Evolutionary conservation across 352 stramenopile genomes (phyloP).

Genomic region (Globisporangium takayamanum): DNA sequence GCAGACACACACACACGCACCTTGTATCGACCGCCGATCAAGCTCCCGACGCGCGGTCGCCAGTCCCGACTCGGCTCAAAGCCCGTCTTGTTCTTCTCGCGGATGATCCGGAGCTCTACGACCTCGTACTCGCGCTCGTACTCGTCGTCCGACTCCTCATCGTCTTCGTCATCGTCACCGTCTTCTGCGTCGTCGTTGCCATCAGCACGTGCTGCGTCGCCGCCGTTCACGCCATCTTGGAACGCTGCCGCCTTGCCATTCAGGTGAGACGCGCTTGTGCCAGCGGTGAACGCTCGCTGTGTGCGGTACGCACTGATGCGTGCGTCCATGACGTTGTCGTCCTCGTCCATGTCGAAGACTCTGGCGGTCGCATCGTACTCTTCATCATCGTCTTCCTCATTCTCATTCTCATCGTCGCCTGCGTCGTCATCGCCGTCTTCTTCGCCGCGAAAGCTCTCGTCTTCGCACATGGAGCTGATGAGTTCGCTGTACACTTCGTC

Average conservation of each 20-base stretch:
- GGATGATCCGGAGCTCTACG: conserved; percentile 63
- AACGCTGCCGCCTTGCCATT: conserved; percentile 5
- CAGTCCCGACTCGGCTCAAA: conserved; percentile 80
- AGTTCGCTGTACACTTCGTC: conserved; percentile 83
- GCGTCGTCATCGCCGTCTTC: conserved; percentile 25
- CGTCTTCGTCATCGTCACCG: conserved; percentile 27
- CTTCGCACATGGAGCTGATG: conserved; percentile 53
- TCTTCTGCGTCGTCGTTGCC: conserved; percentile 18
- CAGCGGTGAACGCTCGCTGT: conserved; percentile 4
- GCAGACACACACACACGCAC: conserved; percentile 17
- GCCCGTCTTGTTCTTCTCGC: conserved; percentile 72
- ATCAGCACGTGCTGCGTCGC: conserved; percentile 1
- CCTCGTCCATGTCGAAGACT: conserved; percentile 57
- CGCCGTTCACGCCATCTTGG: no score
- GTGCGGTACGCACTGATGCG: conserved; percentile 10
- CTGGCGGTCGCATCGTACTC: conserved; percentile 32
- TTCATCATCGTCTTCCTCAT: conserved; percentile 13
- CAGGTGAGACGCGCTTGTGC: not conserved
- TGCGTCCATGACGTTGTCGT: conserved; percentile 22
- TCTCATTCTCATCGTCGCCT: conserved; percentile 7
- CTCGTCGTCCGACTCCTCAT: conserved; percentile 31
- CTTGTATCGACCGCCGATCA: conserved; percentile 62
- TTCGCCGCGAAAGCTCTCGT: conserved; percentile 46
- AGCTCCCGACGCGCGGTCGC: conserved; percentile 41
- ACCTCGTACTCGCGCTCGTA: conserved; percentile 60